Percentiles rank a stretch among this genome's conserved stretches.
Evolutionary conservation across 78 protist genomes (phyloP).

Genomic region (Dictyostelium intermedium): DNA sequence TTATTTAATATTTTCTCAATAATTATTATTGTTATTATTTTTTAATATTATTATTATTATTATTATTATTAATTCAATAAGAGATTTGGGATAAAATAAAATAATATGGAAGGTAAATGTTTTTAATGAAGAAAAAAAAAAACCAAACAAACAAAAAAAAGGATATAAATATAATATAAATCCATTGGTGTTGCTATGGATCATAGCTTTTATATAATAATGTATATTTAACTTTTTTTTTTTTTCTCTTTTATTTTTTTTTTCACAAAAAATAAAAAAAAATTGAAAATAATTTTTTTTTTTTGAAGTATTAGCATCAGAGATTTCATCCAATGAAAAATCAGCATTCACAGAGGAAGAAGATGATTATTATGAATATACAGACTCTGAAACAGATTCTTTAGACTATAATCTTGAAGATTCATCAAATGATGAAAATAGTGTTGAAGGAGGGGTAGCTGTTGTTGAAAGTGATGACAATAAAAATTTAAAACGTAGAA

Average conservation of each 20-base stretch:
- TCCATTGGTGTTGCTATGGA: not conserved
- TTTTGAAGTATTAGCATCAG: slow-evolving; percentile 15
- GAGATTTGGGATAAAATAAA: not conserved
- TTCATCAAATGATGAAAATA: not conserved
- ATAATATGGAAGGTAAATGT: not conserved
- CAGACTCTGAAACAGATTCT: not conserved
- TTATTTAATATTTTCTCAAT: not conserved
- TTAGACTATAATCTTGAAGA: not conserved
- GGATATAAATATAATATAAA: not conserved
- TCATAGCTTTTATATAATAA: not conserved
- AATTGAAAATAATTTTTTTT: not conserved
- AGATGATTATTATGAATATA: not conserved
- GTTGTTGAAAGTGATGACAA: not conserved
- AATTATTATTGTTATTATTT: not conserved
- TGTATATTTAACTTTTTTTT: not conserved
- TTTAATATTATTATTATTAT: not conserved
- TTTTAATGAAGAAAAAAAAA: too few species aligned
- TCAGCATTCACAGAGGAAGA: not conserved
- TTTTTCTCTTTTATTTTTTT: not conserved
- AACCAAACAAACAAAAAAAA: too few species aligned
- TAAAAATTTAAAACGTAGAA: not conserved
- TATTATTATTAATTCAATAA: not conserved
- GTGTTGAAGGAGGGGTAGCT: not conserved
- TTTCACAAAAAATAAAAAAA: not conserved
- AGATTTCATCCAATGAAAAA: not conserved